phyloP scores from a whole-genome alignment of 257 asterid genomes.

The Lavandula angustifolia region DNA sequence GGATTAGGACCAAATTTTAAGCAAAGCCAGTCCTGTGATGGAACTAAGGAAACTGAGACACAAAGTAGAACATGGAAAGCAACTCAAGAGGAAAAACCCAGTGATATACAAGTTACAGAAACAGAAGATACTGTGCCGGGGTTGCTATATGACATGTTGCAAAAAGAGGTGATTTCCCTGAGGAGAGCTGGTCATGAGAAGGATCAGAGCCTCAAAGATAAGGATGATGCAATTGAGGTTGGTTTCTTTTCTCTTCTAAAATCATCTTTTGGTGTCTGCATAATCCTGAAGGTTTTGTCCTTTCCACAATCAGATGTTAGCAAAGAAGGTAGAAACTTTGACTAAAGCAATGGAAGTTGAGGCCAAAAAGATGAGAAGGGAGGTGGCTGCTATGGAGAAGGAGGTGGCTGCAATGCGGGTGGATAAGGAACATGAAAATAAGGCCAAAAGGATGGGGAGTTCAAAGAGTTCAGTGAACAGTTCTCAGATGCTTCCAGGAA shows the following conservation, averaged over 20 bases:
- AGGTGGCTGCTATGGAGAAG: slow-evolving; percentile 99
- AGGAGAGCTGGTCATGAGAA: slow-evolving; percentile 91
- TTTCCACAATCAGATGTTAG: slow-evolving; percentile 67
- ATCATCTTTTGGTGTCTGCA: slow-evolving; percentile 11
- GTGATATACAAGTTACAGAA: slow-evolving; percentile 55
- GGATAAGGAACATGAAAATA: slow-evolving; percentile 81
- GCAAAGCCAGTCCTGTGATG: slow-evolving; percentile 90
- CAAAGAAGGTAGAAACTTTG: slow-evolving; percentile 94
- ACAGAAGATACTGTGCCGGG: slow-evolving; percentile 85
- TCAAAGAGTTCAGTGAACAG: slow-evolving; percentile 62
- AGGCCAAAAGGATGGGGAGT: slow-evolving; percentile 66
- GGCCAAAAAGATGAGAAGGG: slow-evolving; percentile 98
- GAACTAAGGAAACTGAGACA: slow-evolving; percentile 68
- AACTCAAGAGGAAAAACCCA: slow-evolving; percentile 60
- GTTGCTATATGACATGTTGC: slow-evolving; percentile 75
- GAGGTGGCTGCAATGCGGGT: slow-evolving; percentile 97
- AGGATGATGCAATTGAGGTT: slow-evolving; percentile 98
- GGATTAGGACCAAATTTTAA: slow-evolving; percentile 86
- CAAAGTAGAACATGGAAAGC: slow-evolving; percentile 64
- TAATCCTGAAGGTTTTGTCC: slow-evolving; percentile 31
- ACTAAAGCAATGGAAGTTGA: slow-evolving; percentile 98
- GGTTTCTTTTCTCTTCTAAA: slow-evolving; percentile 30
- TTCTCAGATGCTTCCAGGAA: slow-evolving; percentile 77
- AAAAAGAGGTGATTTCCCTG: slow-evolving; percentile 85
- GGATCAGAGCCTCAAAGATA: slow-evolving; percentile 97